Evolutionary conservation across 2,329 filamentous ascomycete species (phyloP).

Genomic region (Verticillium nubilum): DNA sequence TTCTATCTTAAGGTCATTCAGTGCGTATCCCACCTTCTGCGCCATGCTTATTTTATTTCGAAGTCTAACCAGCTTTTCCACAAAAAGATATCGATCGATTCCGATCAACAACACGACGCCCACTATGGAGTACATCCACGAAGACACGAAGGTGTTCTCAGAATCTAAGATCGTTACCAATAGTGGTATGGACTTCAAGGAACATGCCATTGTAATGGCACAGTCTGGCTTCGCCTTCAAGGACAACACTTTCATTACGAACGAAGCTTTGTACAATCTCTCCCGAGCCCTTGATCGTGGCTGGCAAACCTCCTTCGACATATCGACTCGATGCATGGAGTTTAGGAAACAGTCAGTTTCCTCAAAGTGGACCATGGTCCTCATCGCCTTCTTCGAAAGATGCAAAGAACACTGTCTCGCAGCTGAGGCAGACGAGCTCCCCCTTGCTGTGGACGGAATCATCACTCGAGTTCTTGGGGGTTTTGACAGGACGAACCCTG

Average conservation of each 20-base stretch:
- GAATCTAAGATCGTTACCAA: background rate
- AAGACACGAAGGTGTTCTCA: background rate
- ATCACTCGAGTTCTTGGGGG: background rate
- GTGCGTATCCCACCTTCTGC: too few relatives aligned
- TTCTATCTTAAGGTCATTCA: too few relatives aligned
- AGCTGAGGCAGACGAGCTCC: background rate
- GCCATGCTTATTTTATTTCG: too few relatives aligned
- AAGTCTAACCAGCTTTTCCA: too few relatives aligned
- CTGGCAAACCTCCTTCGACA: background rate
- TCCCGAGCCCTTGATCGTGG: background rate
- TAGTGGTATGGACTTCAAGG: background rate
- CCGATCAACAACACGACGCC: too few relatives aligned
- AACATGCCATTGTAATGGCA: background rate
- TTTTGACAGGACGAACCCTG: background rate
- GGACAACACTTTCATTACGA: background rate
- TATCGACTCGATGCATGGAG: background rate
- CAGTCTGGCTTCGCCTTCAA: background rate
- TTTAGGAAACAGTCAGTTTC: background rate
- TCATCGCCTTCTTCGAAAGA: background rate
- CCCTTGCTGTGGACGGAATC: background rate
- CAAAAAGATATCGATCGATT: too few relatives aligned
- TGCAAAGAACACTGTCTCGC: background rate
- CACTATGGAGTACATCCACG: background rate
- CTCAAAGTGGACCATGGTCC: background rate
- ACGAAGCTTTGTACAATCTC: background rate